Evolutionary conservation across 2,329 filamentous ascomycete species (phyloP), one percentile per base, ranked within the genome.

Genomic region (Beauveria australis): DNA sequence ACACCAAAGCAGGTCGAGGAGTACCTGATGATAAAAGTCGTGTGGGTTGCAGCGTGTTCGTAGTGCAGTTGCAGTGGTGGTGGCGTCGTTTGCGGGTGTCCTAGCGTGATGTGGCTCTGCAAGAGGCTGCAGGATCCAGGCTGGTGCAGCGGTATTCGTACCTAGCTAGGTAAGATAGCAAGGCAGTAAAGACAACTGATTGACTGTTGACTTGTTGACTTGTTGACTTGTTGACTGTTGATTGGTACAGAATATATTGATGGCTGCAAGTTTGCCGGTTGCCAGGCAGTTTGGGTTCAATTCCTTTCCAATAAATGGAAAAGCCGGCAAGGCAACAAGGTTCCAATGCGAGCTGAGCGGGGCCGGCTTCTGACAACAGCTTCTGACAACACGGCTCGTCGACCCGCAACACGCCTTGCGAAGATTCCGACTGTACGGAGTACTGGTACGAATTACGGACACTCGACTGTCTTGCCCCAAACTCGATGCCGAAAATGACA

Each of bases 31-130:
- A 37, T 16, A 5, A 33, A 33, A 37, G 33, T 37, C 33, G 33
- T 37, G 33, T 22, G 37, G 30, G 51, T 9, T 41, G 22, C 33
- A 8, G 33, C 51, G 28, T 18, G 19, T 40, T 37, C 14, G 49
- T 37, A 30, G n/a, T 26, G 33, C 6, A 28, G 37, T 28, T 26
- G 33, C 6, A 28, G 37, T 28, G 40, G 52, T 41, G 33, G 56
- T 59, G 56, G 56, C 56, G 56, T 59, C 40, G 56, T 51, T 59
- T 59, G 55, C 47, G 33, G 56, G 37, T 22, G 22, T 30, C 22
- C 37, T 59, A 59, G 57, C 57, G 57, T 59, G 48, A 9, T 37
- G 24, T 37, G 41, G 40, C 26, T 28, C 47, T 44, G 56, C 26
- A 44, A 44, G n/a, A 43, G n/a, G 46, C 47, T 59, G 57, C 57